These are phyloP conservation scores for Metarhizium album DNA, from an alignment of 2,329 filamentous ascomycete genomes.

Conservation along the genomic window DNA sequence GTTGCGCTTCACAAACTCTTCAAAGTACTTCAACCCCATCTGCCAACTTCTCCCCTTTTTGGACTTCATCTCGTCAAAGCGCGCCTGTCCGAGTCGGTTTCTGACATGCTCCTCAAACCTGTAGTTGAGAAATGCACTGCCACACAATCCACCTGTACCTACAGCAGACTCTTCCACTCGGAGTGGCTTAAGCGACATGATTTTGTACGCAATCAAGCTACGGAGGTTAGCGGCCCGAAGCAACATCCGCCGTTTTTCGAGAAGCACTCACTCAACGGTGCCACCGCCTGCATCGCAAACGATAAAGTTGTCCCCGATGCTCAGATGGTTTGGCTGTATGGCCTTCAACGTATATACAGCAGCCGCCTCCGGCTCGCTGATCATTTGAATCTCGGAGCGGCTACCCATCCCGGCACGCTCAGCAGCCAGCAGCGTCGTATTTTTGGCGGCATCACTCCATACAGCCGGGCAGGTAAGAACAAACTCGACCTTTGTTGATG, in stretches of 20 bases:
- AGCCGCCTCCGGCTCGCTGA: conserved; percentile 70
- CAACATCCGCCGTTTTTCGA: background rate
- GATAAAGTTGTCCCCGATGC: conserved; percentile 55
- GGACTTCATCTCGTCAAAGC: conserved; percentile 64
- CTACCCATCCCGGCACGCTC: conserved; percentile 69
- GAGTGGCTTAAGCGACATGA: conserved; percentile 61
- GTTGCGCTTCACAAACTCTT: conserved; percentile 76
- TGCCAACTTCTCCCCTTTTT: conserved; percentile 75
- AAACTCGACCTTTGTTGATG: conserved; percentile 63
- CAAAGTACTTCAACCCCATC: conserved; percentile 68
- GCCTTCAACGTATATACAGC: conserved; percentile 72
- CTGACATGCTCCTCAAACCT: conserved; percentile 70
- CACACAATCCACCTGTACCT: conserved; percentile 67
- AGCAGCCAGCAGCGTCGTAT: conserved; percentile 67
- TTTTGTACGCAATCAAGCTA: conserved; percentile 68
- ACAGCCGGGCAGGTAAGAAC: conserved; percentile 75
- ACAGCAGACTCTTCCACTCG: conserved; percentile 70
- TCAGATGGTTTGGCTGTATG: conserved; percentile 64
- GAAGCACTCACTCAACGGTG: conserved; percentile 49
- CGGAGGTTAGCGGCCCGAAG: background rate
- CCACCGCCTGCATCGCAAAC: conserved; percentile 54
- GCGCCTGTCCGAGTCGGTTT: conserved; percentile 51
- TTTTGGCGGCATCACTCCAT: conserved; percentile 79
- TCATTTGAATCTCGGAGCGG: conserved; percentile 61
- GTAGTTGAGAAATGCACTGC: conserved; percentile 71